phyloP scores from a whole-genome alignment of 805 yeast species.

The Zygotorulaspora chibaensis region DNA sequence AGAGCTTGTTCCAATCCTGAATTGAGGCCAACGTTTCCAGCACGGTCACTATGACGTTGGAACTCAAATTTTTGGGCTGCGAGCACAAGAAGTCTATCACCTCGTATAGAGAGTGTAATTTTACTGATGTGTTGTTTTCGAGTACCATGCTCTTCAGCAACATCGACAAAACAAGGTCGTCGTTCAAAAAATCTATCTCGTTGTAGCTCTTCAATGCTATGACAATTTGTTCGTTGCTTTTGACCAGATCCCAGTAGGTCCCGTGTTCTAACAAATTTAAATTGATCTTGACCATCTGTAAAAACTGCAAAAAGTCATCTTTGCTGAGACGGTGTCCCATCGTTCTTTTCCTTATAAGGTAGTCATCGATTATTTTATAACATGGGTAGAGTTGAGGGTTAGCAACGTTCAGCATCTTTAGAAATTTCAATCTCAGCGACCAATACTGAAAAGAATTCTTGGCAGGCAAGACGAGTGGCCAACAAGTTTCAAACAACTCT shows the following conservation, averaged over 20 bases:
- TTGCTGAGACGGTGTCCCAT: conserved; percentile 14
- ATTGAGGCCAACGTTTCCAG: conserved; percentile 19
- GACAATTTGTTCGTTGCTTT: conserved; percentile 11
- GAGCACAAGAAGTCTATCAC: conserved; percentile 17
- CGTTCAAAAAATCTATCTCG: conserved; percentile 12
- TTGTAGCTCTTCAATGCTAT: conserved; percentile 14
- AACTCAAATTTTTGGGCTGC: conserved; percentile 7
- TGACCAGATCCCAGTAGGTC: conserved; percentile 15
- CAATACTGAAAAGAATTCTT: conserved; percentile 17
- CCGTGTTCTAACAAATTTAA: conserved; percentile 5
- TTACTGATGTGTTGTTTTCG: conserved; percentile 9
- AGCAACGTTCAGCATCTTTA: conserved; percentile 16
- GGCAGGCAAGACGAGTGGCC: conserved; percentile 22
- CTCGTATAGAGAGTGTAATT: conserved; percentile 19
- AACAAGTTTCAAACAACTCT: conserved; percentile 17
- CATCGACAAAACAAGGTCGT: conserved; percentile 19
- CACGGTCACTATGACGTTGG: conserved; percentile 14
- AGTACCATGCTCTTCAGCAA: conserved; percentile 19
- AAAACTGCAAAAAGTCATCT: conserved; percentile 20
- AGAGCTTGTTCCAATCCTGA: conserved; percentile 21
- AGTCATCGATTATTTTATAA: conserved; percentile 17
- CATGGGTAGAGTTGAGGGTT: conserved; percentile 9
- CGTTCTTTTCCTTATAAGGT: conserved; percentile 19
- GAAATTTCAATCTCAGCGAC: conserved; percentile 20
- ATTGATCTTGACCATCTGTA: conserved; percentile 13